A percentile compares a stretch with the other conserved stretches of the same genome.
phyloP scores from a whole-genome alignment of 2,329 filamentous ascomycete genomes.

The Harringtonia aguacate region DNA sequence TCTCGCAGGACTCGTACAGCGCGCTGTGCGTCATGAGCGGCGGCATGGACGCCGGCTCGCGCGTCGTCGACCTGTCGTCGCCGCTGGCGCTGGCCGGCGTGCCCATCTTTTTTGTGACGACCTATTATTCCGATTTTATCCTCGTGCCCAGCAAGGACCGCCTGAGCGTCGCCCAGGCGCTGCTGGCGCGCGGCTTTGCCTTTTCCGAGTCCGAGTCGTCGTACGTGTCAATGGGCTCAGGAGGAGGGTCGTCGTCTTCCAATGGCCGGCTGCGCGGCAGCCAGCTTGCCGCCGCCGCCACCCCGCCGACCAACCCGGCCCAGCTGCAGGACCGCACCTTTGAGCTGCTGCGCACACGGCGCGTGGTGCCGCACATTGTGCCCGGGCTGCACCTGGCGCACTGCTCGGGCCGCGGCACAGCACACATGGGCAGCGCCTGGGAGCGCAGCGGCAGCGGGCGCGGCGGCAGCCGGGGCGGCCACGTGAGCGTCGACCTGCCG shows the following conservation, averaged over 20 bases:
- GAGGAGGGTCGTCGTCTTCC: no score
- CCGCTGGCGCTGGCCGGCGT: conserved; percentile 87
- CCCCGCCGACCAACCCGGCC: conserved; percentile 66
- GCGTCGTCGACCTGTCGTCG: conserved; percentile 83
- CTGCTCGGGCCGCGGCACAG: conserved; percentile 56
- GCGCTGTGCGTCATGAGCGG: conserved; percentile 85
- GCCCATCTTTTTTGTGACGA: conserved; percentile 97
- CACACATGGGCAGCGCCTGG: no score
- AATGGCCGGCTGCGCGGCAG: conserved; percentile 11
- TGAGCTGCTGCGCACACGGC: conserved; percentile 63
- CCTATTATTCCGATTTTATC: conserved; percentile 96
- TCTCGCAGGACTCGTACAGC: conserved; percentile 76
- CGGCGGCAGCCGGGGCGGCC: conserved; percentile 10
- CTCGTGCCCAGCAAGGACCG: conserved; percentile 71
- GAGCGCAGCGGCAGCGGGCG: conserved; percentile 26
- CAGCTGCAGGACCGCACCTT: conserved; percentile 82
- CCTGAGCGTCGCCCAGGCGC: conserved; percentile 61
- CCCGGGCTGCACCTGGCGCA: conserved; percentile 62
- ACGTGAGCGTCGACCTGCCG: conserved; percentile 6
- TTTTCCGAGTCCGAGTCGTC: conserved; percentile 61
- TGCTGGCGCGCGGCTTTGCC: conserved; percentile 72
- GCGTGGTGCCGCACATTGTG: conserved; percentile 64
- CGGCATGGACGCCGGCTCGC: conserved; percentile 80
- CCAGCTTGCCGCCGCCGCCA: conserved; percentile 20
- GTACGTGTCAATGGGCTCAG: conserved; percentile 47